These are phyloP conservation scores for Dichotomocladium elegans DNA, from an alignment of 371 early-diverging fungal species.

Conservation along the genomic window DNA sequence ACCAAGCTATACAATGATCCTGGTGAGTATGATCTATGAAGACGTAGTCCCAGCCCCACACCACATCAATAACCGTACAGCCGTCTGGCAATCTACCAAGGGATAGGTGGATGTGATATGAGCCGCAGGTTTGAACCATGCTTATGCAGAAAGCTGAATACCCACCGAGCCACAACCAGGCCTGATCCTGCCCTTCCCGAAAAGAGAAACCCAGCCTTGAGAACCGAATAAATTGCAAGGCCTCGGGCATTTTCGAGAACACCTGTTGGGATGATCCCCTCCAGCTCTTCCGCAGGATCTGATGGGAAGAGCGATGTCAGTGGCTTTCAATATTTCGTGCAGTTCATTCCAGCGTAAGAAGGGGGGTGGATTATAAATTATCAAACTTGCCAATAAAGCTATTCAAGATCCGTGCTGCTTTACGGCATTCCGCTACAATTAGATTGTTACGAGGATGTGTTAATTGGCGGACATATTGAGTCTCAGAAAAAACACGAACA, in stretches of 20 bases:
- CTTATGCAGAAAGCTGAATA: background rate
- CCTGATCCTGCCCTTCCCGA: conserved; percentile 92
- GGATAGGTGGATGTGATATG: background rate
- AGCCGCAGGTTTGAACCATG: background rate
- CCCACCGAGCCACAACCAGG: conserved; percentile 76
- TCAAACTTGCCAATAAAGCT: conserved; percentile 67
- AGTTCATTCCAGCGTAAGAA: too few species aligned
- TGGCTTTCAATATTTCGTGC: too few species aligned
- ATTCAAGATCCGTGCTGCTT: conserved; percentile 76
- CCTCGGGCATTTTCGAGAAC: conserved; percentile 82
- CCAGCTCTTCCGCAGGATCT: conserved; percentile 66
- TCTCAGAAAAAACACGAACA: conserved; percentile 14
- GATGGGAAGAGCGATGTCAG: background rate
- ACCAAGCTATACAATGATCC: conserved; percentile 9
- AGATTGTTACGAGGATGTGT: background rate
- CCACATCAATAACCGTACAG: background rate
- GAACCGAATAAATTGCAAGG: conserved; percentile 85
- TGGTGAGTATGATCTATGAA: too few species aligned
- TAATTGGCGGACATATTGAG: background rate
- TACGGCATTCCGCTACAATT: conserved; percentile 62
- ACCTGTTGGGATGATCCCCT: conserved; percentile 71
- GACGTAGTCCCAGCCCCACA: background rate
- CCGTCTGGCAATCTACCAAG: background rate
- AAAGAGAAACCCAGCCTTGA: conserved; percentile 92
- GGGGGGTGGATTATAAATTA: too few species aligned